Evolutionary conservation across 2,329 filamentous ascomycete species (phyloP), one percentile per base, ranked within the genome.

Genomic region (Paecilomyces niveus): DNA sequence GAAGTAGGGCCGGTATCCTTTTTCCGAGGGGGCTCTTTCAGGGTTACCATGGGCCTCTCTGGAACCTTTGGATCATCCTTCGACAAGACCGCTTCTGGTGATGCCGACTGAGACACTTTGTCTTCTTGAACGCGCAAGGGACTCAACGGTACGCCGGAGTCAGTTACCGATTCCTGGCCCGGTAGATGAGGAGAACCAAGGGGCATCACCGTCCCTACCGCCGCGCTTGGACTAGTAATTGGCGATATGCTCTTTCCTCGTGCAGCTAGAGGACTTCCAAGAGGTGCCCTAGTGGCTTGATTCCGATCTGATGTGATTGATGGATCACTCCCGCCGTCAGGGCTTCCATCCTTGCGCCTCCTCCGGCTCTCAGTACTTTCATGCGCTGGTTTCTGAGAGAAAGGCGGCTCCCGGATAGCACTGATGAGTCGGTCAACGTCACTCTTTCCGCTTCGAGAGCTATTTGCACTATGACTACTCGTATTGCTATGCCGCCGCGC

Each of bases 391-490:
- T 60, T 59, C 21, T 57, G 56, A 9, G 58, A 24, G n/a, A 68
- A 59, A 3, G 70, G 57, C 50, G 72, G 70, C 57, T 76, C 71
- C 61, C 75, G 73, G 29, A 77, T 76, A 6, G 74, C 74, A 53
- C 73, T 74, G 53, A 77, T 77, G 6, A 77, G 68, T 31, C 74
- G 65, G 62, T 77, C 74, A 6, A 74, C 74, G 24, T 76, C 73
- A 54, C 74, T 76, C 59, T 58, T 72, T 26, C 64, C 63, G 56
- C 72, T 75, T n/a, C 65, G 64, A 9, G 70, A 63, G 57, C 74
- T 75, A 31, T 66, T 63, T 32, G 62, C 67, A 59, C 73, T 75
- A 50, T 64, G 60, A 60, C 70, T 57, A 56, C 70, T 68, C 53
- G 72, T 62, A 45, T 65, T 58, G 59, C 65, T 65, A 57, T 59